Evolutionary conservation across 306 rosid genomes (phyloP).

Genomic region (Prosopis cineraria): DNA sequence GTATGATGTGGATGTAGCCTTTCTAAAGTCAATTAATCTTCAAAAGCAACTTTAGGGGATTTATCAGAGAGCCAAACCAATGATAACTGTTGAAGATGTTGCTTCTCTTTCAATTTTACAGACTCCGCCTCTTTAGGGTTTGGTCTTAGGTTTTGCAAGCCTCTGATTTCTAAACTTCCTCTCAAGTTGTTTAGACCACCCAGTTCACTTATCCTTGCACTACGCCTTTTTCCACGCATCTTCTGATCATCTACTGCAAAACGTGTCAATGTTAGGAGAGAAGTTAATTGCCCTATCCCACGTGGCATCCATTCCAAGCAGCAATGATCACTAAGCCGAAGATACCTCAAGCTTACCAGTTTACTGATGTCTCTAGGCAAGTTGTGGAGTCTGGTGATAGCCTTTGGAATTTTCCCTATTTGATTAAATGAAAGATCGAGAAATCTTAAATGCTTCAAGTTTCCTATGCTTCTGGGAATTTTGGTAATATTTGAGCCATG

Average conservation of each 20-base stretch:
- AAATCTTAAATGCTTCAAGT: background rate
- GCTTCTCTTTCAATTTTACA: background rate
- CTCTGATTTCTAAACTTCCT: background rate
- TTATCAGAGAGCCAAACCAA: background rate
- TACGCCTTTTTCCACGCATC: background rate
- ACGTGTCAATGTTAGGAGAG: background rate
- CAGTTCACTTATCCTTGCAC: background rate
- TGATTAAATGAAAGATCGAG: background rate
- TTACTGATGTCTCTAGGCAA: background rate
- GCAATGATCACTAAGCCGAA: background rate
- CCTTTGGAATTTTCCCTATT: background rate
- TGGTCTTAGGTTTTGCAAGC: background rate
- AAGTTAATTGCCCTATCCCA: background rate
- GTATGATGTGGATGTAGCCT: background rate
- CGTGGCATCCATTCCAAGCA: background rate
- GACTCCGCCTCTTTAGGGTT: background rate
- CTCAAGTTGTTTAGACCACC: background rate
- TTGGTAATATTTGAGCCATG: rapidly evolving
- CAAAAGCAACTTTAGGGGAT: background rate
- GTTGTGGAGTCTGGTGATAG: background rate
- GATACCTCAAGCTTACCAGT: background rate
- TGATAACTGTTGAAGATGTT: background rate
- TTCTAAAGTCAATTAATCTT: background rate
- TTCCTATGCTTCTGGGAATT: background rate
- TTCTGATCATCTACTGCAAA: background rate